Evolutionary conservation across 257 asterid genomes (phyloP).

Genomic region (Datura wrightii): DNA sequence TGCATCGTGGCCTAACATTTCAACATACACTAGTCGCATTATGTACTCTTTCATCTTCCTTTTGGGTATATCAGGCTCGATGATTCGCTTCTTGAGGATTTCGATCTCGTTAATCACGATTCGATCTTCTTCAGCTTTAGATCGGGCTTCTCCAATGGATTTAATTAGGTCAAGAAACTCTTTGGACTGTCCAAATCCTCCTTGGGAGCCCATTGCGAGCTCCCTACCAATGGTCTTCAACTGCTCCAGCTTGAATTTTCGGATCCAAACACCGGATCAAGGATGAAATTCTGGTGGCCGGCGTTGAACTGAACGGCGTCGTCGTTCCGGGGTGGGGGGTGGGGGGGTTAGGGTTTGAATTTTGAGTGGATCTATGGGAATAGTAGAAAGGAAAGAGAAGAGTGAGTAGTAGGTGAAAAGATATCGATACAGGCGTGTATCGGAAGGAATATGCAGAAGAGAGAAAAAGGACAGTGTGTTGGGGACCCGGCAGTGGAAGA

Average conservation of each 20-base stretch:
- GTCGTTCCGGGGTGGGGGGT: conserved; percentile 21
- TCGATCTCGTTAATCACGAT: conserved; percentile 90
- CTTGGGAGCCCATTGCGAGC: conserved; percentile 98
- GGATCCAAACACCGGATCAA: conserved; percentile 6
- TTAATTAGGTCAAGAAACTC: conserved; percentile 93
- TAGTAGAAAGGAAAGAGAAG: not conserved
- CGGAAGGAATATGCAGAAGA: conserved; percentile 23
- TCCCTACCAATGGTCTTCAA: conserved; percentile 90
- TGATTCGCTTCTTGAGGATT: conserved; percentile 68
- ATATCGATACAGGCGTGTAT: not conserved
- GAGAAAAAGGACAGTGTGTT: not conserved
- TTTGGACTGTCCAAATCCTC: conserved; percentile 87
- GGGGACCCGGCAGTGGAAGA: not conserved
- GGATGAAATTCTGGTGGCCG: not conserved
- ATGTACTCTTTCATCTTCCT: conserved; percentile 89
- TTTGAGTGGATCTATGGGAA: conserved; percentile 8
- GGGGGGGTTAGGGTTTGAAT: conserved; percentile 34
- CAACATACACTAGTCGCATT: conserved; percentile 81
- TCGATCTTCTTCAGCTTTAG: conserved; percentile 97
- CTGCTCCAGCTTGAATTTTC: conserved; percentile 73
- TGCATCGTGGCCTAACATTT: conserved; percentile 97
- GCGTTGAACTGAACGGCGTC: not conserved
- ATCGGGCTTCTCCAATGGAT: conserved; percentile 95
- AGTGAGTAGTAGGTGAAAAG: not conserved
- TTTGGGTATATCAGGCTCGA: conserved; percentile 80